These are phyloP conservation scores for Cladosporium sp. DNA, from an alignment of 2,329 filamentous ascomycete species.

Conservation along the genomic window DNA sequence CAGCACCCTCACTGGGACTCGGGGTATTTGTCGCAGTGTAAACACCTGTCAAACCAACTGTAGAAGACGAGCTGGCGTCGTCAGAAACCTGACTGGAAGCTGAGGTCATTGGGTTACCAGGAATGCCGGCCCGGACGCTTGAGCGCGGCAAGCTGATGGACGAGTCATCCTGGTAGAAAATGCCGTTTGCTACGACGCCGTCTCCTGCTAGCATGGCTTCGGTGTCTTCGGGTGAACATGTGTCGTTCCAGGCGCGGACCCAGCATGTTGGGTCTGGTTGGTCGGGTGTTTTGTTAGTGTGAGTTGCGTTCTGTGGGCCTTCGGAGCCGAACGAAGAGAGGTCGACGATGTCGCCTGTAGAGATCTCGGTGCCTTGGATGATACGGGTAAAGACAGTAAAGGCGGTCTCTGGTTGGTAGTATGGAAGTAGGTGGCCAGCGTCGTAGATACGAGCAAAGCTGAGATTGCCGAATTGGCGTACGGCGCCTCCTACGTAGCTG, in stretches of 20 bases:
- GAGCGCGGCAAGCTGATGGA: slow-evolving; percentile 34
- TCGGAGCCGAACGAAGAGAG: slow-evolving; percentile 51
- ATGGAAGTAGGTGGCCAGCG: slow-evolving; percentile 49
- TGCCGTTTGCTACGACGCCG: slow-evolving; percentile 57
- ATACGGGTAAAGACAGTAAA: slow-evolving; percentile 51
- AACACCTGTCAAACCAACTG: slow-evolving; percentile 30
- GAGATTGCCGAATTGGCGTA: slow-evolving; percentile 69
- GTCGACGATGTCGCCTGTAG: slow-evolving; percentile 47
- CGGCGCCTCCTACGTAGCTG: slow-evolving; percentile 64
- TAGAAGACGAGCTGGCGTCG: slow-evolving; percentile 11
- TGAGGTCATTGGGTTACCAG: slow-evolving; percentile 23
- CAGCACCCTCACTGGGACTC: slow-evolving; percentile 18
- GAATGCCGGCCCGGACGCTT: slow-evolving; percentile 29
- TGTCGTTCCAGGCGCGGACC: slow-evolving; percentile 47
- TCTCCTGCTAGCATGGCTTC: slow-evolving; percentile 44
- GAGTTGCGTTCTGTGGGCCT: slow-evolving; percentile 54
- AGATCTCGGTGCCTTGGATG: slow-evolving; percentile 46
- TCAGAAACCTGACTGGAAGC: slow-evolving; percentile 1
- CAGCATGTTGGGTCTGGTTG: slow-evolving; percentile 55
- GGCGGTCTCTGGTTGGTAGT: slow-evolving; percentile 49
- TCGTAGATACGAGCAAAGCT: slow-evolving; percentile 49
- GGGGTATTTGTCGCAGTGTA: slow-evolving; percentile 36
- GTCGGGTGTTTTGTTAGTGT: slow-evolving; percentile 49
- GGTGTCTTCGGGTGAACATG: slow-evolving; percentile 51
- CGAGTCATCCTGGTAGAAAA: slow-evolving; percentile 44